Evolutionary conservation across 179 eudicot species (phyloP).

Genomic region (Sideroxylon spinosum): DNA sequence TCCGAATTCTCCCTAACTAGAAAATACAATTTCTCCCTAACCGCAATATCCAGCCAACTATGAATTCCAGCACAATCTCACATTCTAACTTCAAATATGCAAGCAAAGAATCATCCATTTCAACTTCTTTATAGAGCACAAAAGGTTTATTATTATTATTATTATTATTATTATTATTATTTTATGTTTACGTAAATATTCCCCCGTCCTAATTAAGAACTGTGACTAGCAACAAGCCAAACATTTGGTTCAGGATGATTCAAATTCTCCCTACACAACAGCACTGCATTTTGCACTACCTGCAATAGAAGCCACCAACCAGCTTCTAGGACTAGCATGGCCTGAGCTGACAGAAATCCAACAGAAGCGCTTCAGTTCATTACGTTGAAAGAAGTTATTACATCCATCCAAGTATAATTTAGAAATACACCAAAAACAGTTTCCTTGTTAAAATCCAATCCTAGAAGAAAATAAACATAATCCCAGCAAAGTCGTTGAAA

Average conservation of each 20-base stretch:
- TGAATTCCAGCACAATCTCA: too few relatives aligned
- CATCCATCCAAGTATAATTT: neutral
- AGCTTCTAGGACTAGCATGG: too few relatives aligned
- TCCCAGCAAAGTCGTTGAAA: constrained; percentile 15
- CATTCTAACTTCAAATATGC: too few relatives aligned
- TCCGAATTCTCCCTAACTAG: too few relatives aligned
- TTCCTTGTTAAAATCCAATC: neutral
- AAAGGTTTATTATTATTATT: too few relatives aligned
- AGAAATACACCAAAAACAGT: constrained; percentile 3
- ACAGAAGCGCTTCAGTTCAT: constrained; percentile 1
- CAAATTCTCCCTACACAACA: neutral
- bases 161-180: too few relatives aligned
- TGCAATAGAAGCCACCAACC: neutral
- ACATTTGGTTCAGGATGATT: neutral
- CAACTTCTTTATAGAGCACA: too few relatives aligned
- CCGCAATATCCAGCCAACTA: too few relatives aligned
- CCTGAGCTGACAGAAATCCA: neutral
- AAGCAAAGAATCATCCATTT: too few relatives aligned
- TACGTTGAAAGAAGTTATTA: neutral
- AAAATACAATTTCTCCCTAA: too few relatives aligned
- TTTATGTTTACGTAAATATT: too few relatives aligned
- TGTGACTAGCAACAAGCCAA: neutral
- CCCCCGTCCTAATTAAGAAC: too few relatives aligned
- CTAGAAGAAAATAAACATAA: constrained; percentile 3
- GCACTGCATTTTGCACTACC: neutral